Base-by-base conservation (phyloP, 2,329 filamentous ascomycete species). In the Aspergillus pseudoglaucus region DNA sequence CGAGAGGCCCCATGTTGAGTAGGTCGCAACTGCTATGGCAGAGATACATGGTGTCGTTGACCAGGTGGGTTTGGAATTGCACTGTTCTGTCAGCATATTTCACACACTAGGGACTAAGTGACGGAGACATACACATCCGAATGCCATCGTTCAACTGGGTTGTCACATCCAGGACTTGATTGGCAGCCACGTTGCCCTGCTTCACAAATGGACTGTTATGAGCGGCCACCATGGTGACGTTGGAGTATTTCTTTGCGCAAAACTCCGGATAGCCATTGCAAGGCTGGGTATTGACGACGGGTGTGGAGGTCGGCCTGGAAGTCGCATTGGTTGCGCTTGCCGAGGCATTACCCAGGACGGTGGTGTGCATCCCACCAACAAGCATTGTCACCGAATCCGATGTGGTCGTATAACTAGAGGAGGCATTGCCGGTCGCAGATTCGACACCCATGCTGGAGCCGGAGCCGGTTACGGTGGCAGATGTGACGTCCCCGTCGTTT, bases 1-100 rank as follows among this genome's bases (percentile, higher is more conserved):
- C 81, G 44, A 93, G 85, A 6, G 87, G 83, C 0, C 91, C 90
- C 2, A 80, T 87, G 57, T 95, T 84, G 27, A 95, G 79, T 3
- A 95, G 73, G 55, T 89, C 80, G 69, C 90, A 96, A 41, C 79
- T 83, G 1, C 87, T 88, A 66, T 96, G 90, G 68, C 90, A 96
- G 59, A 93, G 88, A 67, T 88, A 86, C 41, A 86, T 66, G 0
- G 77, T 80, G 18, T 69, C 69, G 55, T 84, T 81, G 23, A 73
- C 63, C 32, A 67, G 70, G 51, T 83, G 81, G 0, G 75, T 75
- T 63, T 83, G 76, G 52, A 81, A 81, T 68, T 83, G 78, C 27
- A 84, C 77, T 81, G 51, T 37, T 41, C 27, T 42, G 39, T 47
- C 35, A 47, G 44, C 33, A 17, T 39, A 14, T 22, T 25, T 12